Conservation (phyloP, 129 eudicot species). For the Artemisia tridentata region DNA sequence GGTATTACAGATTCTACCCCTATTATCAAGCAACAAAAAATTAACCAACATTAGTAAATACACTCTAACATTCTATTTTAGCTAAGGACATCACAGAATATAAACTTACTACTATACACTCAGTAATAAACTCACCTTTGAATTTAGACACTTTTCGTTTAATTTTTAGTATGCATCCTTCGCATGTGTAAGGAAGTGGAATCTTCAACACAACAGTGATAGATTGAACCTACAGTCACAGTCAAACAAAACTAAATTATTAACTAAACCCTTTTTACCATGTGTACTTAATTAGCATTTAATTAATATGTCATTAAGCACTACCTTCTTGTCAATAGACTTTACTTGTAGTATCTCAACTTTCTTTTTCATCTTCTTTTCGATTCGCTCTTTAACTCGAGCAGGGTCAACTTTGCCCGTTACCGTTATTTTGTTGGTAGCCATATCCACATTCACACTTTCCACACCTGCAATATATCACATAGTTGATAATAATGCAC, state of each 20-base stretch:
- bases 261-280: not conserved
- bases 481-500: no score
- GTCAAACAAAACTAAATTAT: not conserved
- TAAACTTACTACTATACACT: no score
- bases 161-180: constrained; percentile 68
- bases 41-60: constrained; percentile 7
- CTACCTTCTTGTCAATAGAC: not conserved
- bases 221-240: constrained; percentile 37
- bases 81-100: no score
- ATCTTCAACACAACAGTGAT: constrained; percentile 64
- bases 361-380: constrained; percentile 59
- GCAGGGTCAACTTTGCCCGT: constrained; percentile 70
- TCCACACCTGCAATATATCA: constrained; percentile 51
- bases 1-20: constrained; percentile 58
- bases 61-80: not conserved
- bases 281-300: not conserved
- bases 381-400: constrained; percentile 51
- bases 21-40: constrained; percentile 18
- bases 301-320: not conserved
- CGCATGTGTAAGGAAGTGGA: constrained; percentile 69
- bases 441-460: constrained; percentile 50
- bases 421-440: constrained; percentile 52
- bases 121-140: constrained; percentile 44
- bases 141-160: constrained; percentile 51
- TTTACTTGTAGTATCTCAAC: constrained; percentile 47